Conservation (phyloP, 352 stramenopile genomes). For the Phytophthora citricola region DNA sequence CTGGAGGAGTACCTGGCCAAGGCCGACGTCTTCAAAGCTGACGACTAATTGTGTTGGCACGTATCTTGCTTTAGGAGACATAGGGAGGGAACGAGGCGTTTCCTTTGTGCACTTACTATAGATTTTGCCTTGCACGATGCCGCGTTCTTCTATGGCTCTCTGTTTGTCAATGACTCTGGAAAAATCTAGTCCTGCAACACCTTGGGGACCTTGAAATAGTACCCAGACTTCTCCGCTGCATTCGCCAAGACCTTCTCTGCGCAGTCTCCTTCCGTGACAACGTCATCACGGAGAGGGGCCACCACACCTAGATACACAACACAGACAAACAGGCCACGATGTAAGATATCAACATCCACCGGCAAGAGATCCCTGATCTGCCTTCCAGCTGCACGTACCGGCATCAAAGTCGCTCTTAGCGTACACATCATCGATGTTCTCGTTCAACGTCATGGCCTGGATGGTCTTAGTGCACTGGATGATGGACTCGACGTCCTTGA, state of each 20-base stretch:
- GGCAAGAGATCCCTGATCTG: neutral
- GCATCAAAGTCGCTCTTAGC: slow-evolving; percentile 64
- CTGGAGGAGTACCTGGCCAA: slow-evolving; percentile 90
- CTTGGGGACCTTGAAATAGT: slow-evolving; percentile 90
- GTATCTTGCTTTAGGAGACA: neutral
- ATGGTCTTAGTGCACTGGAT: slow-evolving; percentile 91
- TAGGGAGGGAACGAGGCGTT: slow-evolving; percentile 3
- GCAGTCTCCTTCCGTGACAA: slow-evolving; percentile 79
- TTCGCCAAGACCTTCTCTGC: slow-evolving; percentile 79
- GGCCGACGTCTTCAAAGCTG: slow-evolving; percentile 69
- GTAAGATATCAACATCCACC: slow-evolving; percentile 7
- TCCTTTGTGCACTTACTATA: slow-evolving; percentile 37
- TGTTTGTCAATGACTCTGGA: neutral
- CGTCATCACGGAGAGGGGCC: slow-evolving; percentile 76
- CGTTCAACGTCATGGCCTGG: slow-evolving; percentile 80
- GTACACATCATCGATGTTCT: slow-evolving; percentile 88
- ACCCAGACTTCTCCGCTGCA: slow-evolving; percentile 74
- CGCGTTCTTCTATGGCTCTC: slow-evolving; percentile 10
- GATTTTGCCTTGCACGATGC: slow-evolving; percentile 30
- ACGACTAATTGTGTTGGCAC: slow-evolving; percentile 21
- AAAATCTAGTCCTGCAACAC: slow-evolving; percentile 77
- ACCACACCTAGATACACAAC: slow-evolving; percentile 19
- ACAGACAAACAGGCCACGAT: neutral
- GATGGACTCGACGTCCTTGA: slow-evolving; percentile 87
- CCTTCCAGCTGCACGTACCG: slow-evolving; percentile 22